Conservation (phyloP, 805 yeast genomes). For the Ogataea trehaloabstinens region DNA sequence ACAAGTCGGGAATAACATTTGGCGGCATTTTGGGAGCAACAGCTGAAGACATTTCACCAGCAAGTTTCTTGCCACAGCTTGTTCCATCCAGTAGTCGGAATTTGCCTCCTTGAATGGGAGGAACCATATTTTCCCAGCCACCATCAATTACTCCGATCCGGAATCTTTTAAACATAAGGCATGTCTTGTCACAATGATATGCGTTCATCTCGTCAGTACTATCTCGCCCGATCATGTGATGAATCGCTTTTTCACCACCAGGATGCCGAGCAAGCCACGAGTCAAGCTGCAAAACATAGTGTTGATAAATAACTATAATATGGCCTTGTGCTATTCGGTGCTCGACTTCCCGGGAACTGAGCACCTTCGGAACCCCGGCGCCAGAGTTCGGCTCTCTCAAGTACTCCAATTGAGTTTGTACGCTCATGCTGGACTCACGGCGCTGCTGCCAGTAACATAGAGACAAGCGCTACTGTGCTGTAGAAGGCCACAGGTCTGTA, state of each 20-base stretch:
- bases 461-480: too few species aligned
- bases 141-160: slow-evolving; percentile 62
- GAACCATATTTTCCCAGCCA: slow-evolving; percentile 72
- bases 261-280: slow-evolving; percentile 77
- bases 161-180: slow-evolving; percentile 50
- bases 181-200: slow-evolving; percentile 66
- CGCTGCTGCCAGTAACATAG: background rate
- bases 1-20: slow-evolving; percentile 35
- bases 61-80: slow-evolving; percentile 13
- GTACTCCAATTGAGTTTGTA: background rate
- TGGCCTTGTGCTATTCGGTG: slow-evolving; percentile 65
- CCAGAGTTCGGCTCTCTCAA: background rate
- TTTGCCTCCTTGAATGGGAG: slow-evolving; percentile 85
- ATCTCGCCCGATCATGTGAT: slow-evolving; percentile 84
- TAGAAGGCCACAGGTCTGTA: too few species aligned
- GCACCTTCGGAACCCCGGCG: background rate
- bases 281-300: slow-evolving; percentile 61
- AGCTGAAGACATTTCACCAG: slow-evolving; percentile 38
- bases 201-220: slow-evolving; percentile 91
- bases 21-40: slow-evolving; percentile 1
- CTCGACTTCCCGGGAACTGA: slow-evolving; percentile 34
- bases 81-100: slow-evolving; percentile 32
- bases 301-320: slow-evolving; percentile 64
- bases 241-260: slow-evolving; percentile 83
- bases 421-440: background rate